Conservation (phyloP, 345 rosid genomes). For the Mangifera indica region DNA sequence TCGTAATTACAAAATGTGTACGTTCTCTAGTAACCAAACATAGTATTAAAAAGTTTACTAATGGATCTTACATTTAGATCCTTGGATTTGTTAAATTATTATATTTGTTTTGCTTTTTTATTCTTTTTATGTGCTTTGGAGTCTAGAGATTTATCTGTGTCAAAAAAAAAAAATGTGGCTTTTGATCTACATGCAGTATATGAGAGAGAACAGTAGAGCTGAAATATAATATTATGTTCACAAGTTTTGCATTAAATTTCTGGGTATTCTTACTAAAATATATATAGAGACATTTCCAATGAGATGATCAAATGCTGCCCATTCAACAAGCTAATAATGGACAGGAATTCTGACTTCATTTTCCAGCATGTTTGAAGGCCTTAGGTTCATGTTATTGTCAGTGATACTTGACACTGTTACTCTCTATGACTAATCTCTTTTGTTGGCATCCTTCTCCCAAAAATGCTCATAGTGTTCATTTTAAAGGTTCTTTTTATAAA, state of each 20-base stretch:
- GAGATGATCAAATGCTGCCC: background rate
- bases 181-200: background rate
- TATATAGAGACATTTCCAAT: background rate
- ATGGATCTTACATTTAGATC: too few species aligned
- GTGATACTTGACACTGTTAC: background rate
- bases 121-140: too few species aligned
- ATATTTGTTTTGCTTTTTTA: too few species aligned
- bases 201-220: background rate
- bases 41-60: too few species aligned
- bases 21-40: too few species aligned
- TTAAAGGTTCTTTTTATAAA: too few species aligned
- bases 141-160: too few species aligned
- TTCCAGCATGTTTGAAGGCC: background rate
- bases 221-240: background rate
- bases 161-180: background rate
- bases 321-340: background rate
- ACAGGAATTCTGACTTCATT: background rate
- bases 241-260: background rate
- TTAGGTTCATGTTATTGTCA: background rate
- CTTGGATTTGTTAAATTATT: too few species aligned
- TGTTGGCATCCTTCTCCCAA: too few species aligned
- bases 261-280: background rate
- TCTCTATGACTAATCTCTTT: background rate
- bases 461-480: too few species aligned
- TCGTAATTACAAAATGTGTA: too few species aligned